Evolutionary conservation across 306 rosid species (phyloP), one percentile per base, ranked within the genome.

Genomic region (Cicer arietinum): DNA sequence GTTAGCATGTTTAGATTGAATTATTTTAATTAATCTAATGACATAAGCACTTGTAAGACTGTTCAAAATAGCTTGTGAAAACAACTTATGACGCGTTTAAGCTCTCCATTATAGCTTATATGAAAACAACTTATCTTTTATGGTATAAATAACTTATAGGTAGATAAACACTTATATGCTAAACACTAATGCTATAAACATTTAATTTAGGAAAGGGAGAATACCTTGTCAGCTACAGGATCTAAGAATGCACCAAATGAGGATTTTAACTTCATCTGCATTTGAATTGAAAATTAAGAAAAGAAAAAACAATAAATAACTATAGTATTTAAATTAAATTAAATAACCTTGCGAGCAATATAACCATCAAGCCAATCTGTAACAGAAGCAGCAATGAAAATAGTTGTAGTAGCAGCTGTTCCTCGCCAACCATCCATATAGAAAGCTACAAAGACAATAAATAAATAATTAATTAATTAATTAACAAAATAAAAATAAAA

Each of bases 291-390:
- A 77, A 67, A 69, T 20, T 35, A 3, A 56, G 20, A 37, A 6
- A 6, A 22, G 11, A 25, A 40, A 22, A 44, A 6, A 10, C 7
- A 58, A 39, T 1, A 30, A 53, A 37, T 35, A 22, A 8, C 35
- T 57, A 39, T 51, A 7, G 42, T 50, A 25, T 54, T 46, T 8
- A 10, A 41, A 59, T 39, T 53, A 40, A 64, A 67, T 42, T 57
- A 46, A 70, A 67, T 54, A 68, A 92, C 99, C 97, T 87, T 95
- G 80, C 99, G 90, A 77, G 99, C 98, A 82, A 95, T 74, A 77
- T 95, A 95, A 11, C 99, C 99, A 85, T 95, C 99, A 44, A 95
- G 99, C 99, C 99, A 95, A 80, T 95, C 99, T 0, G 99, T 95
- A 77, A 89, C 61, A 7, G 99, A 90, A 10, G 98, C 99, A 44